phyloP scores from a whole-genome alignment of 495 filamentous ascomycete genomes.

The Daldinia childiae region DNA sequence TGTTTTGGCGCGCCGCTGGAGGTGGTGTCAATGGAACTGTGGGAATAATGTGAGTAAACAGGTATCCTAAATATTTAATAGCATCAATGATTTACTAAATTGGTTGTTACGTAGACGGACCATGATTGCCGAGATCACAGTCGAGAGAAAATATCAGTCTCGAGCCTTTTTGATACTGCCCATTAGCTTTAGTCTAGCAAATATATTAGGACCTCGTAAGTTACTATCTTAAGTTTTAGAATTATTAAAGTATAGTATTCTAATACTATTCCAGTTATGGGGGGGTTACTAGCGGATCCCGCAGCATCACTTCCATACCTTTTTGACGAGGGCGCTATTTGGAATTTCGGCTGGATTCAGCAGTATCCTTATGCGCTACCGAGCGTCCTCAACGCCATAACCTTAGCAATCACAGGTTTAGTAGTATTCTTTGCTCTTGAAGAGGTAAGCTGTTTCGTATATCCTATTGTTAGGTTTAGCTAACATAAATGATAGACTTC shows the following conservation, averaged over 20 bases:
- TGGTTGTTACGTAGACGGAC: conserved; percentile 55
- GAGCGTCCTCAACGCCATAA: conserved; percentile 69
- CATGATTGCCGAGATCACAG: conserved; percentile 75
- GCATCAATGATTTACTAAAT: not conserved
- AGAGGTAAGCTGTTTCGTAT: conserved; percentile 57
- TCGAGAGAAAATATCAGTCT: conserved; percentile 66
- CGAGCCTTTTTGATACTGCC: conserved; percentile 69
- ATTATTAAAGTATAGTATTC: not conserved
- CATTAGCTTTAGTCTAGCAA: conserved; percentile 74
- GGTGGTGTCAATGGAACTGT: conserved; percentile 78
- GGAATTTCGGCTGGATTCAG: conserved; percentile 63
- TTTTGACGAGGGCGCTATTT: conserved; percentile 62
- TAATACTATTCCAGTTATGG: conserved; percentile 55
- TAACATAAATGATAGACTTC: conserved; percentile 51
- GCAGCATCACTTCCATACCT: conserved; percentile 66
- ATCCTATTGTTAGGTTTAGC: not conserved
- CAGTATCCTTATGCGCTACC: conserved; percentile 74
- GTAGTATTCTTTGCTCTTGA: conserved; percentile 68
- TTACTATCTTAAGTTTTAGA: too few species aligned
- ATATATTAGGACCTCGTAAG: conserved; percentile 68
- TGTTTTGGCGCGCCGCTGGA: conserved; percentile 70
- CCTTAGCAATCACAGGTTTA: conserved; percentile 60
- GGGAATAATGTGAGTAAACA: conserved; percentile 63
- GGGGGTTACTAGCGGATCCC: conserved; percentile 72
- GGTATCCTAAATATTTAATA: not conserved